phyloP scores from a whole-genome alignment of 208 protist species.

The Angomonas deanei region DNA sequence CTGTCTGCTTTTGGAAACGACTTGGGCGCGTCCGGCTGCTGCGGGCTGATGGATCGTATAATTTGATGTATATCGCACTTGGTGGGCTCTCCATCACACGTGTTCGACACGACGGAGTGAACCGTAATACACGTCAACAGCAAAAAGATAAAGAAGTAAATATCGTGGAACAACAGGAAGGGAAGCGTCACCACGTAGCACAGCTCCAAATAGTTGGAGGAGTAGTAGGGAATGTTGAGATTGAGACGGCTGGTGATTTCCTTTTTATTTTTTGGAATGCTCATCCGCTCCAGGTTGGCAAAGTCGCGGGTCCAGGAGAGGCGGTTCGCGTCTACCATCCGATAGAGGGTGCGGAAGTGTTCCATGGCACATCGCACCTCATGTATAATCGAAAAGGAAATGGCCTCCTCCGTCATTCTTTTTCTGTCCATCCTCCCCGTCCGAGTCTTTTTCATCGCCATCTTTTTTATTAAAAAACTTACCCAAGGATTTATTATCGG shows the following conservation, averaged over 20 bases:
- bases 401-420: not conserved
- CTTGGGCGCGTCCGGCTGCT: too few relatives aligned
- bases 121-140: constrained; percentile 26
- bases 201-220: constrained; percentile 66
- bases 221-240: constrained; percentile 83
- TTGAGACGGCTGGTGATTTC: constrained; percentile 55
- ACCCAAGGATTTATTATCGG: constrained; percentile 9
- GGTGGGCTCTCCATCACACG: too few relatives aligned
- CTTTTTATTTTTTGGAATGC: constrained; percentile 17
- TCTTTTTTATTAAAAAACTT: not conserved
- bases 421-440: not conserved
- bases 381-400: not conserved
- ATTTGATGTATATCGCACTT: not conserved
- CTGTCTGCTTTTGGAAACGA: too few relatives aligned
- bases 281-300: constrained; percentile 44
- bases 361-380: not conserved
- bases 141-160: constrained; percentile 43
- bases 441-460: not conserved
- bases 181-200: constrained; percentile 52
- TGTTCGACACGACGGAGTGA: constrained; percentile 30
- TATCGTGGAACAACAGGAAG: constrained; percentile 60
- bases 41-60: not conserved
- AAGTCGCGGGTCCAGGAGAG: constrained; percentile 79
- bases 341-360: not conserved
- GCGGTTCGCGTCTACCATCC: constrained; percentile 36